Evolutionary conservation across 805 yeast genomes (phyloP).

Genomic region (Cyberlindnera amylophila): DNA sequence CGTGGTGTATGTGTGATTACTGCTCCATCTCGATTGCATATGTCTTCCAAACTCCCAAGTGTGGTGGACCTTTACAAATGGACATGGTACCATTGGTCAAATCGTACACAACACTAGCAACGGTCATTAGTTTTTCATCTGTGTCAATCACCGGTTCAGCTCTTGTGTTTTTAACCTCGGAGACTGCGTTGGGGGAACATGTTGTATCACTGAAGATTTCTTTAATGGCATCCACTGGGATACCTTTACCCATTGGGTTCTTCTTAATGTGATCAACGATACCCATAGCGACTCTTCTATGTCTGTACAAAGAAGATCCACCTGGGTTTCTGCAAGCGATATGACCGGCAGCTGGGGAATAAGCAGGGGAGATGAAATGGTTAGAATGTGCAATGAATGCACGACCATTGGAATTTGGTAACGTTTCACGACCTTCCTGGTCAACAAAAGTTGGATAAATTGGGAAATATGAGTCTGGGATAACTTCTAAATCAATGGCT

Average conservation of each 20-base stretch:
- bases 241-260: slow-evolving; percentile 11
- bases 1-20: too few relatives aligned
- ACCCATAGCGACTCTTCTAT: slow-evolving; percentile 12
- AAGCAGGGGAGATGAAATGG: slow-evolving; percentile 12
- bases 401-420: slow-evolving; percentile 13
- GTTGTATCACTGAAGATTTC: slow-evolving; percentile 10
- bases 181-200: slow-evolving; percentile 14
- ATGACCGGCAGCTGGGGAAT: slow-evolving; percentile 14
- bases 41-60: slow-evolving; percentile 46
- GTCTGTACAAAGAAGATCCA: slow-evolving; percentile 18
- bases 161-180: slow-evolving; percentile 15
- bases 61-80: slow-evolving; percentile 18
- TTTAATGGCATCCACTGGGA: slow-evolving; percentile 8
- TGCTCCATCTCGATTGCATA: slow-evolving; percentile 12
- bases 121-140: slow-evolving; percentile 13
- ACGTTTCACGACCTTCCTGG: slow-evolving; percentile 10
- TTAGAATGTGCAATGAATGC: slow-evolving; percentile 15
- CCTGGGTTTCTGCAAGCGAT: slow-evolving; percentile 17
- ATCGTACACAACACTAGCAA: slow-evolving; percentile 16
- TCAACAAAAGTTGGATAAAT: slow-evolving; percentile 16
- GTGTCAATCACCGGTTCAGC: slow-evolving; percentile 12
- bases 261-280: slow-evolving; percentile 12
- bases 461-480: slow-evolving; percentile 12
- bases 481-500: slow-evolving; percentile 15
- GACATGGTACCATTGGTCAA: slow-evolving; percentile 16